Base-by-base conservation (phyloP, 768 basidiomycete genomes). In the Stropharia rugosoannulata region DNA sequence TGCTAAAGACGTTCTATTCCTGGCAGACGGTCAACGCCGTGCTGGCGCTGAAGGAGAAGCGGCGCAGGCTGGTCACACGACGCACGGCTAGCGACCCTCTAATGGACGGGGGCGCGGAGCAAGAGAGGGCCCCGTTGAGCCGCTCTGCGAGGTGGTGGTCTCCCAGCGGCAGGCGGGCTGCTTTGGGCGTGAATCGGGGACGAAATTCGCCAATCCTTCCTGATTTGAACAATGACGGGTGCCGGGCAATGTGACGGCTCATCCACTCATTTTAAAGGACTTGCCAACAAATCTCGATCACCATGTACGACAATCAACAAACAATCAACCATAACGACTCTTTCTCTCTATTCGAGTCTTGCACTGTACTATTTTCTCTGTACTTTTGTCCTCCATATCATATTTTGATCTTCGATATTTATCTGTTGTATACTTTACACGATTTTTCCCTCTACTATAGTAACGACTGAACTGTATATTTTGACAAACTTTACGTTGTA, bases 11-110 rank as follows among this genome's bases (percentile, higher is more conserved):
- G 22, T 95, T 93, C 68, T 87, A 89, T 69, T 84, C 87, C 47
- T 92, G 89, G 89, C 89, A 93, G 75, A 87, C 82, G 9, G 90
- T 94, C 37, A 92, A 93, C 66, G 83, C 85, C 0, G 90, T 93
- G 46, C 78, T 79, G 56, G 73, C 78, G 35, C 80, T 78, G 51
- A 77, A 88, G 65, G 87, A 86, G 76, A 87, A 84, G 74, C 76
- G 83, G 59, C 79, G 83, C 55, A 89, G 83, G 69, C 62, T 76
- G 41, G 63, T 62, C 49, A 72, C 74, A 51, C 75, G 77, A 65
- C 73, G 82, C 52, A 70, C 68, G 4, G 73, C 68, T 44, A 81
- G 75, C 44, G 76, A 71, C 51, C 70, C 68, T 41, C 71, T 54
- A 51, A 58, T 47, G 56, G 64, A 48, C 53, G 55, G 54, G 58